Conservation (phyloP, 192 early-diverging fungal species). For the Backusella tarrabulga region DNA sequence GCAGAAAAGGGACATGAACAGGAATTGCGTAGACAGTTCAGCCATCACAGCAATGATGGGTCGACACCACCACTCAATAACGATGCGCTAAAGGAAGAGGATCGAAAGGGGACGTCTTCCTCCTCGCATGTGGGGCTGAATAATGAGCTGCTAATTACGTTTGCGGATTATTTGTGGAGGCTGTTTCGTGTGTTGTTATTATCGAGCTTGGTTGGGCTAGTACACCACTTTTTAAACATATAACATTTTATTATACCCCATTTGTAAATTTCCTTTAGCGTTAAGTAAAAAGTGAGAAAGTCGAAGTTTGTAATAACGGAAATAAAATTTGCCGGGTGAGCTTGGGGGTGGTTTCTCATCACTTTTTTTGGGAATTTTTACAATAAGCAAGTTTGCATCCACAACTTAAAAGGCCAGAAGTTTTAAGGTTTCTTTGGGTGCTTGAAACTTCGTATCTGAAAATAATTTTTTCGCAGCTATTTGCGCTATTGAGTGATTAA, state of each 20-base stretch:
- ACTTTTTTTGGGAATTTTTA: too few species aligned
- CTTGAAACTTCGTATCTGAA: too few species aligned
- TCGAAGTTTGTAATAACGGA: too few species aligned
- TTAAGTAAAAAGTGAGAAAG: too few species aligned
- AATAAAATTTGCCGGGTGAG: too few species aligned
- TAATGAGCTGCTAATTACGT: neutral
- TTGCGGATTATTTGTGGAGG: slow-evolving; percentile 24
- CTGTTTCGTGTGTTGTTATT: slow-evolving; percentile 23
- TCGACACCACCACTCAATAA: neutral
- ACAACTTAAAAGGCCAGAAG: too few species aligned
- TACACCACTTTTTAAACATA: slow-evolving; percentile 18
- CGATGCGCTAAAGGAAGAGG: neutral
- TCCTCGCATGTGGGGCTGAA: neutral
- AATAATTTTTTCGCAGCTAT: too few species aligned
- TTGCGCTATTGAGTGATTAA: too few species aligned
- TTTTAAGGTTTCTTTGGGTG: too few species aligned
- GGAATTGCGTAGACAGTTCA: neutral
- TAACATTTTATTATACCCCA: neutral
- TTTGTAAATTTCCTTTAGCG: too few species aligned
- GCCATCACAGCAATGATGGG: neutral
- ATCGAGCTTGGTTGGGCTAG: slow-evolving; percentile 21
- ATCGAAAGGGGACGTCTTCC: neutral
- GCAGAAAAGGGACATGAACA: slow-evolving; percentile 19
- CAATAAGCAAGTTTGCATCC: too few species aligned
- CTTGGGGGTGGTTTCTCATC: too few species aligned